Evolutionary conservation across 371 early-diverging fungal genomes (phyloP), one percentile per base, ranked within the genome.

Genomic region (Chytridiales sp.): DNA sequence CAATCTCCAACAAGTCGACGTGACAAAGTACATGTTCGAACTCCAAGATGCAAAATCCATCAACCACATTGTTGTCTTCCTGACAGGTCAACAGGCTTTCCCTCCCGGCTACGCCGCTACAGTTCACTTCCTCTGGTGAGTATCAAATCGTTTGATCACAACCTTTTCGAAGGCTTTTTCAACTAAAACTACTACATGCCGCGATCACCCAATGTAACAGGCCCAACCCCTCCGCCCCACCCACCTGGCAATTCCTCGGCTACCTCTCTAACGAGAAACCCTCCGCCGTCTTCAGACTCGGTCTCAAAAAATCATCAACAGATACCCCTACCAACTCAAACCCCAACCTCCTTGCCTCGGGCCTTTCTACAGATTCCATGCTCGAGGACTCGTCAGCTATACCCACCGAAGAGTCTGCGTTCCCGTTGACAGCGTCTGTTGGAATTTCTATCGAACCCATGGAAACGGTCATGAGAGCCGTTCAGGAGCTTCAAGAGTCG

Each of bases 1-100:
- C 19, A 91, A 94, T 60, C 66, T 93, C 50, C 89, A 88, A 66
- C 92, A 90, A 76, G 68, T 68, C 26, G 68, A 64, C 31, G 52
- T 51, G 22, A 59, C 68, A 22, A 64, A 64, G 54, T 80, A 69
- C 52, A 60, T 76, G 1, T 72, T 77, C 66, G 89, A 91, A 66
- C 75, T 94, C 24, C 70, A 81, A 4, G 90, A 93, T 55, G 87
- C 94, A 0, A 81, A 81, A 50, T 72, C 73, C 32, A 89, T 94
- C 73, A 94, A 95, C 71, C 96, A 95, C 71, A 80, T 95, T 35
- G 93, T 93, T 1, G 93, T 94, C 24, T 94, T 95, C 62, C 73
- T 94, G 39, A 82, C 89, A 2, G 95, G 94, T 0, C 85, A 84
- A 0, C 70, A 86, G 13, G 91, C 93, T 2, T 93, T 95, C 61